Percentiles rank a stretch among this genome's conserved stretches.
Conservation (phyloP, 2,329 filamentous ascomycete species). For the Colletotrichum sp. region DNA sequence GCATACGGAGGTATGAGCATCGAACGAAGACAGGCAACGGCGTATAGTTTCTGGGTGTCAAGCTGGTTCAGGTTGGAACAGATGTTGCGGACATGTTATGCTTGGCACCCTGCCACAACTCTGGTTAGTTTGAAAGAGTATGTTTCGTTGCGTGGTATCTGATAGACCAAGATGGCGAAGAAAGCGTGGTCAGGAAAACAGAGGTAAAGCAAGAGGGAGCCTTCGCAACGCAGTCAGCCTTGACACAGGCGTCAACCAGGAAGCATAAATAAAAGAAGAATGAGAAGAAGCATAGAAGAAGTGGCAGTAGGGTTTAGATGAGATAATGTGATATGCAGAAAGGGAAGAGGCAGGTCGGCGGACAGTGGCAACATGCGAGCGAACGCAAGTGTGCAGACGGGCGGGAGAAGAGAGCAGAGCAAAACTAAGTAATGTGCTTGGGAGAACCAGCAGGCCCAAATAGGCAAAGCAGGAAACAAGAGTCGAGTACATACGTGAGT, state of each 20-base stretch:
- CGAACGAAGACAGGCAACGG: not conserved
- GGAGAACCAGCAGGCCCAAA: not conserved
- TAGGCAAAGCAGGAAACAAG: not conserved
- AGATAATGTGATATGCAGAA: not conserved
- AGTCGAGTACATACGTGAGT: not conserved
- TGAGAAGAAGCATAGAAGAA: not conserved
- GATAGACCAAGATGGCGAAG: not conserved
- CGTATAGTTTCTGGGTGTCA: not conserved
- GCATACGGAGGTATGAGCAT: constrained; percentile 15
- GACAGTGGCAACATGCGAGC: constrained; percentile 8
- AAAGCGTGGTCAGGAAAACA: not conserved
- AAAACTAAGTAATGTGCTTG: not conserved
- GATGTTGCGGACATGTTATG: not conserved
- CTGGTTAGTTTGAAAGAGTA: not conserved
- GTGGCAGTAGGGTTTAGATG: not conserved
- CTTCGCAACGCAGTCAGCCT: not conserved
- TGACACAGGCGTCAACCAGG: not conserved
- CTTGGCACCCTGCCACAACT: not conserved
- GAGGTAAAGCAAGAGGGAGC: not conserved
- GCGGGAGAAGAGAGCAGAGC: not conserved
- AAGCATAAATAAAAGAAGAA: not conserved
- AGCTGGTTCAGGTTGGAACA: not conserved
- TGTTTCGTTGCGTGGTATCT: not conserved
- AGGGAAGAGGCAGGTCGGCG: not conserved
- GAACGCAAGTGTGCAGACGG: not conserved